These are phyloP conservation scores for Colletotrichum theobromicola DNA, from an alignment of 2,329 filamentous ascomycete species.

Conservation along the genomic window DNA sequence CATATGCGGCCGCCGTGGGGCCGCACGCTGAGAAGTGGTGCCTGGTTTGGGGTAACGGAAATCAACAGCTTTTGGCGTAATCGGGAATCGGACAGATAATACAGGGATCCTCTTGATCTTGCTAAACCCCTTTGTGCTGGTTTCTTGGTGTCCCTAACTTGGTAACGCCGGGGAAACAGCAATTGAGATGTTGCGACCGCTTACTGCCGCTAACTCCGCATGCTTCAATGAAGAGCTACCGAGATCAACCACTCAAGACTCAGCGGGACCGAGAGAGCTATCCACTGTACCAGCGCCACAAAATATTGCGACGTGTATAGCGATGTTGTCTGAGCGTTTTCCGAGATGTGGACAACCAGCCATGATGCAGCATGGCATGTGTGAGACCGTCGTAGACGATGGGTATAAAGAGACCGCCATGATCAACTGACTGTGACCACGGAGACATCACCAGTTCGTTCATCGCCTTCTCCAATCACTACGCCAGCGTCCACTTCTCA, in stretches of 20 bases:
- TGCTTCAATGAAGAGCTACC: background rate
- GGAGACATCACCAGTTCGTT: background rate
- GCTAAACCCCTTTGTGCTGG: background rate
- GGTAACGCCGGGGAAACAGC: background rate
- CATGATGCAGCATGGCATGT: background rate
- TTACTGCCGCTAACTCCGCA: background rate
- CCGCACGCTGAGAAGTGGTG: background rate
- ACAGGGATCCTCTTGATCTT: background rate
- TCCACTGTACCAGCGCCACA: background rate
- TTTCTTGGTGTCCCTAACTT: background rate
- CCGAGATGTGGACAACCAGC: background rate
- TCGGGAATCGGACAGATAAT: background rate
- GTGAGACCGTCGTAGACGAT: background rate
- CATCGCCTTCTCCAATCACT: background rate
- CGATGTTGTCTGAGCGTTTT: background rate
- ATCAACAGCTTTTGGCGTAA: background rate
- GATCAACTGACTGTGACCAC: background rate
- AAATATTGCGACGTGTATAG: background rate
- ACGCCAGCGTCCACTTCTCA: background rate
- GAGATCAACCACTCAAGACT: background rate
- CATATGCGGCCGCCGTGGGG: background rate
- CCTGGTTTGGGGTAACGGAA: background rate
- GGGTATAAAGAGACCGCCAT: background rate
- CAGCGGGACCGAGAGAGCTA: fast-evolving
- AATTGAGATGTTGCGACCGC: background rate